Evolutionary conservation across 495 filamentous ascomycete genomes (phyloP), one percentile per base, ranked within the genome.

Genomic region (Astrocystis sublimbata): DNA sequence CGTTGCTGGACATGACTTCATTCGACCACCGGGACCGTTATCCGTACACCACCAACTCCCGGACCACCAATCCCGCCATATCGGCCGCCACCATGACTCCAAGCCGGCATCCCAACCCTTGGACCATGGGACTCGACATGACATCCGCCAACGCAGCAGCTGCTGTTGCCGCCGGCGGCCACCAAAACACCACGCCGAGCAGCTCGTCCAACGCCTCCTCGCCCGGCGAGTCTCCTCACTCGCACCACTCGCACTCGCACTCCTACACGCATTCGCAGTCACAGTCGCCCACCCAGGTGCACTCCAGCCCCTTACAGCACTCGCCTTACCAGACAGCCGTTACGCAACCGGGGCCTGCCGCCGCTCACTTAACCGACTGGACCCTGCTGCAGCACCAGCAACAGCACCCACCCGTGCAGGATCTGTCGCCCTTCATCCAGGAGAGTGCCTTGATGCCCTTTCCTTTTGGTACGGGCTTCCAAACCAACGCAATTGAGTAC

Each of bases 401-500:
- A 58, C 76, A 79, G 58, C 73, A 73, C n/a, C 79, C 78, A 53
- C 79, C 82, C 60, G 65, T 75, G 36, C 75, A 80, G 52, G 80
- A 84, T 26, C 67, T 86, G 6, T 65, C 75, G n/a, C 82, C 82
- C 13, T 84, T 78, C 64, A 77, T 85, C 66, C 78, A 77, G 61
- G 79, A 83, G 13, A 62, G 67, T 58, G 65, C 76, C 5, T 41
- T 85, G 63, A 80, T 85, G 65, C 75, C 65, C 43, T 84, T 79
- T 59, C 66, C 78, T 4, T 84, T 79, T 52, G 68, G 76, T 21
- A 58, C 73, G 42, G 73, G 77, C 75, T 77, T 83, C 76, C 76
- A 85, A 76, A 61, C 85, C 74, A 76, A 68, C 17, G 83, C 87
- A 4, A 82, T 92, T 41, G 84, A 90, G 26, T 89, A 91, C 73